phyloP scores from a whole-genome alignment of 768 basidiomycete species.

The Pilatotrama ljubarskyi region DNA sequence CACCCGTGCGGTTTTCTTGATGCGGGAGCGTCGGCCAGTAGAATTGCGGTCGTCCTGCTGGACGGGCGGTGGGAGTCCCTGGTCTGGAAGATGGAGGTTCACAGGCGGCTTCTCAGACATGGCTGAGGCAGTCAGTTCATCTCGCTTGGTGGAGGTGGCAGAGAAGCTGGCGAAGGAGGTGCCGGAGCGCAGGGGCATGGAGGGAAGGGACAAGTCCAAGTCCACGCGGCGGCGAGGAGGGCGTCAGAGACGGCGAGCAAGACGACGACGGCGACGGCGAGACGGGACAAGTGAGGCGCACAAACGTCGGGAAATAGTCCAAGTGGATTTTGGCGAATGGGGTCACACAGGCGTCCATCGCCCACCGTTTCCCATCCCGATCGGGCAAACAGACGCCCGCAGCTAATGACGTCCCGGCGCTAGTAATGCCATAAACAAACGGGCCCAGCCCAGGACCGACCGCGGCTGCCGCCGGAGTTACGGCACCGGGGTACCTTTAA shows the following conservation, averaged over 20 bases:
- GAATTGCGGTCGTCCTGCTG: constrained; percentile 15
- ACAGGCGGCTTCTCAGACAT: constrained; percentile 14
- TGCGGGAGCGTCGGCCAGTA: constrained; percentile 18
- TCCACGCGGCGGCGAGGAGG: background rate
- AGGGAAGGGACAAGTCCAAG: background rate
- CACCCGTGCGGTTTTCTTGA: constrained; percentile 29
- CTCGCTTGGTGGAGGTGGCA: constrained; percentile 17
- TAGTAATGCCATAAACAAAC: constrained; percentile 1
- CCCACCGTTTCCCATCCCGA: background rate
- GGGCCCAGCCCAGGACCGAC: background rate
- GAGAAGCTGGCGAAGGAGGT: constrained; percentile 18
- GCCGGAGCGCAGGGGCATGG: constrained; percentile 16
- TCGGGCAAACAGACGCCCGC: background rate
- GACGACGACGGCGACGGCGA: background rate
- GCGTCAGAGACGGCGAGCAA: background rate
- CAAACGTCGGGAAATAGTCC: too few relatives aligned
- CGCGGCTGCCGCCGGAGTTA: background rate
- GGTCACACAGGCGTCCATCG: background rate
- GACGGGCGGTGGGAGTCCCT: constrained; percentile 20
- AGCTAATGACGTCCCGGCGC: background rate
- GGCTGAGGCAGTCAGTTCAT: constrained; percentile 10
- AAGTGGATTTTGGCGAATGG: background rate
- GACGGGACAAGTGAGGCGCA: background rate
- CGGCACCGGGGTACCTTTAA: background rate
- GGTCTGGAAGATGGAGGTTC: constrained; percentile 1